phyloP scores from a whole-genome alignment of 192 early-diverging fungal species.

The Podochytrium sp. region DNA sequence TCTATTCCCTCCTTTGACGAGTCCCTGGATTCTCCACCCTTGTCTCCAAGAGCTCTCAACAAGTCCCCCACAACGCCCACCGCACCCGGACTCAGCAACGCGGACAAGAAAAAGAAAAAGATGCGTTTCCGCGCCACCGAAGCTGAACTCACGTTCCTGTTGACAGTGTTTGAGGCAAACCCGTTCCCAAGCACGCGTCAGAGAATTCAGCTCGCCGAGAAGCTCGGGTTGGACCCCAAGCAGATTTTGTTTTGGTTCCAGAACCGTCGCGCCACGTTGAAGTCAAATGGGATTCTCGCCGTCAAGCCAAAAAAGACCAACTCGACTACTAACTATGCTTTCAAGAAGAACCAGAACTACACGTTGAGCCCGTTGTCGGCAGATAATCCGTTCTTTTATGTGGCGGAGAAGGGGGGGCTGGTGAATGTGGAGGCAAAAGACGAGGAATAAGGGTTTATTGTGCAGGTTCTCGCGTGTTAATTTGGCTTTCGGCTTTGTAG shows the following conservation, averaged over 20 bases:
- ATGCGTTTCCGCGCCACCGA: conserved; percentile 4
- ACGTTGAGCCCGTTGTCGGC: neutral
- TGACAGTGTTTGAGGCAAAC: conserved; percentile 3
- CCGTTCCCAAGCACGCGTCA: conserved; percentile 9
- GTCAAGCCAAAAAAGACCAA: conserved; percentile 5
- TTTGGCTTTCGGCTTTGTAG: too few species aligned
- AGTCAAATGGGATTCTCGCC: conserved; percentile 8
- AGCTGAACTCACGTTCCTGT: conserved; percentile 10
- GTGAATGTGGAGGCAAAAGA: too few species aligned
- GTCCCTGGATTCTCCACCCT: too few species aligned
- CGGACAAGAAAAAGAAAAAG: neutral
- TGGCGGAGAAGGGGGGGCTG: too few species aligned
- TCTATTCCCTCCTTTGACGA: too few species aligned
- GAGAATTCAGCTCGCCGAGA: neutral
- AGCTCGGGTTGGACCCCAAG: neutral
- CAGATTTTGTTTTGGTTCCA: conserved; percentile 16
- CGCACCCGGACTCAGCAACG: too few species aligned
- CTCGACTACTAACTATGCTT: neutral
- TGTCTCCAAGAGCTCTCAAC: too few species aligned
- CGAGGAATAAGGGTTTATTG: too few species aligned
- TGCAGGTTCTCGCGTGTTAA: too few species aligned
- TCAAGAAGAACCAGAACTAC: neutral
- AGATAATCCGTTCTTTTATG: conserved; percentile 1
- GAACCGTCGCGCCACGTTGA: conserved; percentile 12
- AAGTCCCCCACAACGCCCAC: too few species aligned